Base-by-base conservation (phyloP, 2,329 filamentous ascomycete species). In the Teratosphaeria gauchensis region DNA sequence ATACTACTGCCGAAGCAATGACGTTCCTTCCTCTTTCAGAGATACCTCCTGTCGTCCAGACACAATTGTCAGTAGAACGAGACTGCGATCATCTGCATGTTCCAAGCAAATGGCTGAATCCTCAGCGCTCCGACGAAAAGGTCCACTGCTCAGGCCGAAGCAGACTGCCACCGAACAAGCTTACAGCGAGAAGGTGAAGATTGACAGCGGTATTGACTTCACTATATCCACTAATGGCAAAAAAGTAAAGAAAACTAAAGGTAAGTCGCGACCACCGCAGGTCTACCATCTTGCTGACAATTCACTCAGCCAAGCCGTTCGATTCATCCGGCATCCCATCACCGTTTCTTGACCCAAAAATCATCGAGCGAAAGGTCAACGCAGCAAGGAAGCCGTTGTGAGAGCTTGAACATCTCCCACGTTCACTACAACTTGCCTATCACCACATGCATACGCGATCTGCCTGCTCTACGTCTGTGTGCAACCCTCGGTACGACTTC, bases 241-340 rank as follows among this genome's bases (percentile, higher is more conserved):
- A 16, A 48, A 48, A 21, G 11, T 5, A 3, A 48, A 48, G n/a
- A 19, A n/a, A 48, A 16, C 16, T 4, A 19, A 21, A 21, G 42
- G 42, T 21, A 42, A 2, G 35, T 5, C 11, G n/a, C 11, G 16
- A 48, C 4, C n/a, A 8, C 14, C 42, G 24, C 28, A 58, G 4
- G 2, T 28, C 24, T 42, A 3, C 1, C 21, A 35, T 3, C 9
- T 2, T 21, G n/a, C 8, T 48, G 9, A 21, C n/a, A 38, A 35
- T 53, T n/a, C n/a, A 52, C 38, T 9, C 55, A 62, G 58, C 56
- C 9, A 58, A 46, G 54, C 38, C 42, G 8, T 69, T 69, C 56
- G 66, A 69, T 57, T 68, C 66, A 2, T 66, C 66, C 9, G 53
- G 38, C 9, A 30, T 66, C 11, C 4, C 38, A 1, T 68, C 66